Evolutionary conservation across 225 moss, liverwort and hornwort species (phyloP).

Genomic region (Thuidium tamariscinum): DNA sequence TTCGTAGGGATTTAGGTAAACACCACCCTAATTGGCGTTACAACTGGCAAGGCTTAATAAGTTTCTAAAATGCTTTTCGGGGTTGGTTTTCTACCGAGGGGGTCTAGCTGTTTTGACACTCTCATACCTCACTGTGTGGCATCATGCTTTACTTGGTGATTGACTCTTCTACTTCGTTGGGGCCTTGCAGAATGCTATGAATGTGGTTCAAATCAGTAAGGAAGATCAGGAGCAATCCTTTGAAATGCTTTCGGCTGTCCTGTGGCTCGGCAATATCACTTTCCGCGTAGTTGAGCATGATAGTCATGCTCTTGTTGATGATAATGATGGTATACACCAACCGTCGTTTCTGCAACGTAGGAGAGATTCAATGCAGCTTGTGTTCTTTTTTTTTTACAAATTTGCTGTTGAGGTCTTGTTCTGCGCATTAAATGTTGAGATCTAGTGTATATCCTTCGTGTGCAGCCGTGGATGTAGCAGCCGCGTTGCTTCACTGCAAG

Average conservation of each 20-base stretch:
- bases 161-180: background rate
- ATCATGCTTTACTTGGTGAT: background rate
- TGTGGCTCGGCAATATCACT: slow-evolving; percentile 94
- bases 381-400: background rate
- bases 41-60: background rate
- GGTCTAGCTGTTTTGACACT: background rate
- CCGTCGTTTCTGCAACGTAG: background rate
- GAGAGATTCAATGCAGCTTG: background rate
- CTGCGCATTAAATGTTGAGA: background rate
- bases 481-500: slow-evolving; percentile 80
- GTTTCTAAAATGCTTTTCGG: background rate
- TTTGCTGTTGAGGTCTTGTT: background rate
- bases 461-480: slow-evolving; percentile 73
- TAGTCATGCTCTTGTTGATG: slow-evolving; percentile 69
- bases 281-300: slow-evolving; percentile 68
- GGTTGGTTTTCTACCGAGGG: background rate
- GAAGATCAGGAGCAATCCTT: slow-evolving; percentile 84
- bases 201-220: slow-evolving; percentile 94
- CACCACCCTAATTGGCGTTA: background rate
- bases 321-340: slow-evolving; percentile 52
- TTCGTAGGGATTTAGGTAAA: background rate
- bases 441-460: background rate
- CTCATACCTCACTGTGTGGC: background rate
- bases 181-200: slow-evolving; percentile 79
- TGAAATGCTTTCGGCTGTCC: slow-evolving; percentile 90